Evolutionary conservation across 257 asterid species (phyloP).

Genomic region (Plantago elongata): DNA sequence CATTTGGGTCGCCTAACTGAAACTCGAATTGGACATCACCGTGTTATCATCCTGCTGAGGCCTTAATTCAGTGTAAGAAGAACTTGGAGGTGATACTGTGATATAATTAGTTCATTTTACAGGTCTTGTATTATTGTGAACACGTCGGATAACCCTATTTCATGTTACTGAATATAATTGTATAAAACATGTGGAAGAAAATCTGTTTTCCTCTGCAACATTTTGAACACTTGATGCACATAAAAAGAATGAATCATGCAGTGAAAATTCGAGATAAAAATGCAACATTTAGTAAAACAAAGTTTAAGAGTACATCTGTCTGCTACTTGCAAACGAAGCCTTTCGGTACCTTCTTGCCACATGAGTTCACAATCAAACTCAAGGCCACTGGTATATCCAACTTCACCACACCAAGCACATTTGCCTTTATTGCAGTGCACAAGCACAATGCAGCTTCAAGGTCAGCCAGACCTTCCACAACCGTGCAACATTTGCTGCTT

Average conservation of each 20-base stretch:
- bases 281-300: too few relatives aligned
- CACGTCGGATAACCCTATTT: background rate
- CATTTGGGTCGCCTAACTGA: slow-evolving; percentile 81
- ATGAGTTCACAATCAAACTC: slow-evolving; percentile 55
- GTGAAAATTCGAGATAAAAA: too few relatives aligned
- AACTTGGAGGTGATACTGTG: background rate
- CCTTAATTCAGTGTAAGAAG: slow-evolving; percentile 29
- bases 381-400: slow-evolving; percentile 57
- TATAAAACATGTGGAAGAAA: too few relatives aligned
- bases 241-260: too few relatives aligned
- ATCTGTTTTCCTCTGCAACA: too few relatives aligned
- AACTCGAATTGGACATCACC: slow-evolving; percentile 78
- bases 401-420: slow-evolving; percentile 47
- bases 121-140: background rate
- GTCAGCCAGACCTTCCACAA: slow-evolving; percentile 65
- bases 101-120: background rate
- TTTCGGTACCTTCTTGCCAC: slow-evolving; percentile 77
- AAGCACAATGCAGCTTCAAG: slow-evolving; percentile 83
- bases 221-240: too few relatives aligned
- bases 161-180: too few relatives aligned
- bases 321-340: slow-evolving; percentile 49
- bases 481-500: slow-evolving; percentile 53
- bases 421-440: slow-evolving; percentile 81
- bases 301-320: too few relatives aligned
- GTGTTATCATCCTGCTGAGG: slow-evolving; percentile 63